Conservation (phyloP, 208 protist species). For the Trypanosoma cruzi region DNA sequence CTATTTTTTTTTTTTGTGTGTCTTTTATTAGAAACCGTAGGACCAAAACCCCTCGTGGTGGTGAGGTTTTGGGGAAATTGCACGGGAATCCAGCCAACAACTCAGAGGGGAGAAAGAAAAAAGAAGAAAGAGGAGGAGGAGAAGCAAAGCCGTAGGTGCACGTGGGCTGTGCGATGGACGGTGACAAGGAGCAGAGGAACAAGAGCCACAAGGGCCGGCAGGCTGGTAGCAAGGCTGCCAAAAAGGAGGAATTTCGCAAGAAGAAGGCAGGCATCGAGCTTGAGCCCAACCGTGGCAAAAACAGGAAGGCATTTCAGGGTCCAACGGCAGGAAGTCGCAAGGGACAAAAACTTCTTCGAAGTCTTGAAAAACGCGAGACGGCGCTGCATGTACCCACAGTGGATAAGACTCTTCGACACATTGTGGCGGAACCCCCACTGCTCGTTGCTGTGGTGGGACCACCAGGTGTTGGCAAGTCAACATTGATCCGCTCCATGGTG, state of each 20-base stretch:
- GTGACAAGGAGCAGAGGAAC: slow-evolving; percentile 70
- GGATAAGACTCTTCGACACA: slow-evolving; percentile 86
- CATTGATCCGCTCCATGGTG: slow-evolving; percentile 97
- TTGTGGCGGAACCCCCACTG: slow-evolving; percentile 93
- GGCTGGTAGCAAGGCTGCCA: slow-evolving; percentile 85
- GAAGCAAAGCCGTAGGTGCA: not conserved
- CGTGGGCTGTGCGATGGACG: slow-evolving; percentile 38
- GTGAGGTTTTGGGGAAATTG: not conserved
- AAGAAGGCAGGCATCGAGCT: slow-evolving; percentile 88
- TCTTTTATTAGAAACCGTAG: slow-evolving; percentile 1
- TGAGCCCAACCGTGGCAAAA: slow-evolving; percentile 90
- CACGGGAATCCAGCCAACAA: not conserved
- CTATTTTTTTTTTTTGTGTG: not conserved
- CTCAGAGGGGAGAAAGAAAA: not conserved
- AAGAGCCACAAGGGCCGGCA: slow-evolving; percentile 90
- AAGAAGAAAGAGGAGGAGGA: not conserved
- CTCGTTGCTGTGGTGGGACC: slow-evolving; percentile 97
- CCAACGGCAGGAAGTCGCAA: slow-evolving; percentile 69
- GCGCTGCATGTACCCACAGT: slow-evolving; percentile 79
- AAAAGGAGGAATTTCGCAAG: slow-evolving; percentile 89
- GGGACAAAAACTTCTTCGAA: slow-evolving; percentile 81
- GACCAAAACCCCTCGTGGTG: not conserved
- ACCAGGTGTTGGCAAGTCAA: slow-evolving; percentile 97
- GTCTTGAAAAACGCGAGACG: slow-evolving; percentile 87
- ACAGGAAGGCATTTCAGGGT: slow-evolving; percentile 92